Base-by-base conservation (phyloP, 2,329 filamentous ascomycete genomes). In the Didymella lethalis region DNA sequence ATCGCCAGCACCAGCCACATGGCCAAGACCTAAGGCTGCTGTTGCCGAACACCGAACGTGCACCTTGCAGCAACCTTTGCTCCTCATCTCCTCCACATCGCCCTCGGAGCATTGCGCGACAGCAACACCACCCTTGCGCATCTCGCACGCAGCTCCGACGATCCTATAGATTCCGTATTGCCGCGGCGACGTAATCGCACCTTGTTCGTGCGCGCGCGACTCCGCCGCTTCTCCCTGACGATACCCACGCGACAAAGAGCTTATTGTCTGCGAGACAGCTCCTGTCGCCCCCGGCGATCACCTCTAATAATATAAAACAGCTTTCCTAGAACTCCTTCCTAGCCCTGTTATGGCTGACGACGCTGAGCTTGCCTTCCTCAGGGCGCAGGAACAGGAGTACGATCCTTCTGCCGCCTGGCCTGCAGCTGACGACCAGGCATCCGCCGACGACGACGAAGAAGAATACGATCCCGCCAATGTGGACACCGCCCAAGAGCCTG, bases 311-410 rank as follows among this genome's bases (percentile, higher is more conserved):
- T 48, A 38, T 34, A 50, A 29, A 56, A 48, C 50, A 61, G 49
- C 49, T 46, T 44, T 45, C 34, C 34, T 12, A 28, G 4, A 14
- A 48, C 36, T 28, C 26, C 48, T 43, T 26, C 49, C 46, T 52
- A 57, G 64, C 61, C 58, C 57, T 49, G 85, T 85, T 52, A 85
- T 85, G 83, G 81, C 82, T 54, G 82, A 82, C 68, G 83, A 83
- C 68, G 78, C 81, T 59, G 83, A 85, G 74, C 76, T 80, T 59
- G 82, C 82, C 62, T 85, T 84, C 67, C 80, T 85, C 59, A 75
- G 80, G 66, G 79, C 81, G 41, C 81, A 85, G 75, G 70, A 75
- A 62, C 57, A 68, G 26, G 71, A 75, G 60, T 77, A 74, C 55
- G 79, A 81, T 65, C 74, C 75, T 57, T 74, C 75, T 45, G 76